Evolutionary conservation across 495 filamentous ascomycete species (phyloP).

Genomic region (Penicillium malachiteum): DNA sequence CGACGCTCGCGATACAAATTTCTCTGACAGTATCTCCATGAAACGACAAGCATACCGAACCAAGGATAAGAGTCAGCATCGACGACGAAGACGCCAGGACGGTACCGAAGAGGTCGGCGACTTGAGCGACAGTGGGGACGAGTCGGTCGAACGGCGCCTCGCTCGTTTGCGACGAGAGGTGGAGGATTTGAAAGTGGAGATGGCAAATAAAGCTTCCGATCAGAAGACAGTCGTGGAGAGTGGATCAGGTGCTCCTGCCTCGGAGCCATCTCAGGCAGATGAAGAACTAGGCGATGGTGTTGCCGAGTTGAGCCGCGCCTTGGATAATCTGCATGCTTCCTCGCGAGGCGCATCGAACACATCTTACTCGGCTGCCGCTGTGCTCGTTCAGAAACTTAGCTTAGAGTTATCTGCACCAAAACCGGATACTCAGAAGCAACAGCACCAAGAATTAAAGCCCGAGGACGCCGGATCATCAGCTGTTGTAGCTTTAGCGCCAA

Average conservation of each 20-base stretch:
- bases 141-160: constrained; percentile 71
- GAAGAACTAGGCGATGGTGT: constrained; percentile 45
- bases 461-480: constrained; percentile 1
- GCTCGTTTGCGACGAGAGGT: constrained; percentile 76
- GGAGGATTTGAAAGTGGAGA: constrained; percentile 72
- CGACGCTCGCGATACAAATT: constrained; percentile 72
- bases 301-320: constrained; percentile 60
- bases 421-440: constrained; percentile 6
- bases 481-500: constrained; percentile 37
- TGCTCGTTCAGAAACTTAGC: constrained; percentile 35
- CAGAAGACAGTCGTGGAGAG: constrained; percentile 9
- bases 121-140: constrained; percentile 67
- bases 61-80: constrained; percentile 51
- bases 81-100: constrained; percentile 57
- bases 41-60: constrained; percentile 81
- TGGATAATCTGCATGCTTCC: constrained; percentile 56
- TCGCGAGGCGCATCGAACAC: constrained; percentile 29
- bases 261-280: constrained; percentile 13
- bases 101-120: constrained; percentile 59
- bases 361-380: constrained; percentile 36
- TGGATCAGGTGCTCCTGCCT: neutral
- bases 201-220: constrained; percentile 30
- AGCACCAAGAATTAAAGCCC: constrained; percentile 7
- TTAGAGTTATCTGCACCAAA: constrained; percentile 10
- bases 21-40: constrained; percentile 74